phyloP scores from a whole-genome alignment of 2,329 filamentous ascomycete species.

The Calonectria pteridis region DNA sequence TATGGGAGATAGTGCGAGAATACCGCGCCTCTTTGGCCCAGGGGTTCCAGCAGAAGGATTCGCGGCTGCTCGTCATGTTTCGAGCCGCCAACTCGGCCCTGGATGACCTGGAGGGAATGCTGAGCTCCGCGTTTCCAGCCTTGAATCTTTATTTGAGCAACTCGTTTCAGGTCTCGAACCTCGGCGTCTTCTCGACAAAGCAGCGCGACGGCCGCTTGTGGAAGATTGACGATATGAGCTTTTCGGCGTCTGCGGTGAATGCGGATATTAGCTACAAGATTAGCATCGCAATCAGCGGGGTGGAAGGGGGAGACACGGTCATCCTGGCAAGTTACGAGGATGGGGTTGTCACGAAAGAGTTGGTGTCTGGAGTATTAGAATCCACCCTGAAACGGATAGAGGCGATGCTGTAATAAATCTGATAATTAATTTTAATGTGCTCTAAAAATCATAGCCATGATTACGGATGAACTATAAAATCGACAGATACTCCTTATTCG shows the following conservation, averaged over 20 bases:
- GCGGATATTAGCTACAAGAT: conserved; percentile 21
- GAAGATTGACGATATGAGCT: conserved; percentile 33
- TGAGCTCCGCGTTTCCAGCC: conserved; percentile 18
- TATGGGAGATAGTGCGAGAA: conserved; percentile 23
- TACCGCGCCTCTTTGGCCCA: conserved; percentile 14
- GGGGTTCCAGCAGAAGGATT: neutral
- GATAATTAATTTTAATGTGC: too few relatives aligned
- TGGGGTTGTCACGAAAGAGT: conserved; percentile 4
- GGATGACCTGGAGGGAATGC: conserved; percentile 21
- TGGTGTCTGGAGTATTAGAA: conserved; percentile 22
- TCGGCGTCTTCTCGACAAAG: conserved; percentile 7
- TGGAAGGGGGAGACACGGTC: conserved; percentile 26
- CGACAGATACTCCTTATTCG: neutral
- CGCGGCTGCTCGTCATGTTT: neutral
- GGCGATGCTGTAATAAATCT: neutral
- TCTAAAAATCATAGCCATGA: neutral
- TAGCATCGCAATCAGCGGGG: conserved; percentile 18
- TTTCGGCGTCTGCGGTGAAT: conserved; percentile 29
- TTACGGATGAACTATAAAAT: neutral
- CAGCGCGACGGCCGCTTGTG: neutral
- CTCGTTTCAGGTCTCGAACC: conserved; percentile 25
- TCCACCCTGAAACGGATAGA: conserved; percentile 19
- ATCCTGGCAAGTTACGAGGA: conserved; percentile 31
- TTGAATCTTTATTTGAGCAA: conserved; percentile 29
- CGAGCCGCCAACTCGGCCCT: conserved; percentile 20